Conservation (phyloP, 768 basidiomycete genomes). For the Melanogaster broomeanus region DNA sequence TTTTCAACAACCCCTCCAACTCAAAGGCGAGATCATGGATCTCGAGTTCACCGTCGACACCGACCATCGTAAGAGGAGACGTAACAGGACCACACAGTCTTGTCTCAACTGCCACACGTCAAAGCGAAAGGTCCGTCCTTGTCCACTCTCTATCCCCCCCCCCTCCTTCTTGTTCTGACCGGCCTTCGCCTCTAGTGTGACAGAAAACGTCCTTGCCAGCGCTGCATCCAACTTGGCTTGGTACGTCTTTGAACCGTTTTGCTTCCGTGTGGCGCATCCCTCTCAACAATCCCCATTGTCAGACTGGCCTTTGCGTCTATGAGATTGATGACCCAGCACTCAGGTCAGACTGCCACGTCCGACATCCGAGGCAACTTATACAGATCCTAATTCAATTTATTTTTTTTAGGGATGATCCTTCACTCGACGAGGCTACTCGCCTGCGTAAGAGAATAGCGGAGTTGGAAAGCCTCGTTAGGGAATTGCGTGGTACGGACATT, state of each 20-base stretch:
- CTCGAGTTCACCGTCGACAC: conserved; percentile 73
- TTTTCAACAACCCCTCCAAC: conserved; percentile 55
- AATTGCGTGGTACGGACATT: conserved; percentile 65
- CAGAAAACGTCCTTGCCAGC: conserved; percentile 86
- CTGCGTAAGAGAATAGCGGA: conserved; percentile 88
- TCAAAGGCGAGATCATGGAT: conserved; percentile 79
- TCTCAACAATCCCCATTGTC: conserved; percentile 8
- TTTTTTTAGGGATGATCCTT: conserved; percentile 72
- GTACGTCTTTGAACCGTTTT: conserved; percentile 40
- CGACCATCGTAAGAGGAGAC: conserved; percentile 79
- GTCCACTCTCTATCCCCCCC: neutral
- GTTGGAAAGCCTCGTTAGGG: conserved; percentile 88
- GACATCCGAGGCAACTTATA: neutral
- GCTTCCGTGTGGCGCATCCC: neutral
- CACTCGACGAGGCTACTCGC: conserved; percentile 83
- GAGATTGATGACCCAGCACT: conserved; percentile 89
- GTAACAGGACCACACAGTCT: conserved; percentile 91
- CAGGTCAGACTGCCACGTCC: conserved; percentile 45
- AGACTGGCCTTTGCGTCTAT: conserved; percentile 95
- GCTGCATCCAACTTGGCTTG: conserved; percentile 87
- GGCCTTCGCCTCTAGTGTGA: conserved; percentile 66
- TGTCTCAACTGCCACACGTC: conserved; percentile 90
- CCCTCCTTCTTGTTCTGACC: conserved; percentile 6
- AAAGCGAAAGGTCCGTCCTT: conserved; percentile 74
- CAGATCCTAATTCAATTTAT: neutral